These are phyloP conservation scores for Hirschfeldia incana DNA, from an alignment of 345 rosid genomes.

Conservation along the genomic window DNA sequence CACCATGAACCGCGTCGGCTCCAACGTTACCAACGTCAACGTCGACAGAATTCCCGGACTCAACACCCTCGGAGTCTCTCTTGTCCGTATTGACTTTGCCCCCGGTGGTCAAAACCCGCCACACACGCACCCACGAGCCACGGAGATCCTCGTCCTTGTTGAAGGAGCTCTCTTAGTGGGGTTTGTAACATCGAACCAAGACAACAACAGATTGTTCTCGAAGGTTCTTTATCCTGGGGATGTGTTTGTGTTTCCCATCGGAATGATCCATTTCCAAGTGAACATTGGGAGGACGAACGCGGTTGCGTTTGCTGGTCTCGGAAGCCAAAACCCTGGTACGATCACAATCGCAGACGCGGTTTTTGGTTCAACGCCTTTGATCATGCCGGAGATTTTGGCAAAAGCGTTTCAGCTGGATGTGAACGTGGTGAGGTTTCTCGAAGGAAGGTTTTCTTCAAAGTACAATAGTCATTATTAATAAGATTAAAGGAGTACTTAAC, in stretches of 20 bases:
- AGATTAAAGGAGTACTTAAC: background rate
- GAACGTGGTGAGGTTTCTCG: slow-evolving; percentile 39
- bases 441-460: slow-evolving; percentile 36
- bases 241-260: slow-evolving; percentile 50
- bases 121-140: slow-evolving; percentile 43
- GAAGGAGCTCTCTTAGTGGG: slow-evolving; percentile 39
- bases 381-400: slow-evolving; percentile 45
- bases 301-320: slow-evolving; percentile 46
- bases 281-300: slow-evolving; percentile 44
- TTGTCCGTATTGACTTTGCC: slow-evolving; percentile 42
- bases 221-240: slow-evolving; percentile 54
- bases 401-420: slow-evolving; percentile 50
- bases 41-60: slow-evolving; percentile 38
- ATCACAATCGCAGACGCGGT: slow-evolving; percentile 43
- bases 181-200: slow-evolving; percentile 43
- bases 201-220: slow-evolving; percentile 41
- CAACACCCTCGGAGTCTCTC: slow-evolving; percentile 42
- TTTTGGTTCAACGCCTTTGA: slow-evolving; percentile 47
- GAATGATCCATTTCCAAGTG: slow-evolving; percentile 50
- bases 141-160: slow-evolving; percentile 37
- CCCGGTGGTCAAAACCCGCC: slow-evolving; percentile 45
- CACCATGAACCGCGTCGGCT: slow-evolving; percentile 39
- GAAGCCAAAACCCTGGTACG: slow-evolving; percentile 51
- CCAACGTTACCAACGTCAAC: slow-evolving; percentile 39
- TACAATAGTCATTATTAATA: slow-evolving; percentile 19